Evolutionary conservation across 768 basidiomycete genomes (phyloP), one percentile per base, ranked within the genome.

Genomic region (Boletus sp.): DNA sequence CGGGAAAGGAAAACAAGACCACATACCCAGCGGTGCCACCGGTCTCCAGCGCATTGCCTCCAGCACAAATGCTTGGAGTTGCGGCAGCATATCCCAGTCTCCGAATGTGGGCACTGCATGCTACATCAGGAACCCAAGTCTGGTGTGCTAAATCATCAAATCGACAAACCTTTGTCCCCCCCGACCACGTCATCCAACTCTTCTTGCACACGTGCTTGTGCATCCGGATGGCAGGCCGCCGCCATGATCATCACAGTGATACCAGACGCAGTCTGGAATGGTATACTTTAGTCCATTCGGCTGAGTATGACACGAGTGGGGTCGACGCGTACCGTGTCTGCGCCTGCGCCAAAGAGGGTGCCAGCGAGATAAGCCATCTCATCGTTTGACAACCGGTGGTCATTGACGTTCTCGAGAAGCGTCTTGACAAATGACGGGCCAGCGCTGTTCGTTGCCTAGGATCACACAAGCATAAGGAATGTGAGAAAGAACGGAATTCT

Each of bases 311-410:
- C 11, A 7, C 18, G 7, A 30, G 1, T n/a, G 15, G 10, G 12
- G 6, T n/a, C 12, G 47, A 28, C n/a, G 48, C 66, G 44, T 50
- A 69, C 74, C 7, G 84, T 85, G 57, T 83, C 83, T 1, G 79
- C 76, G 3, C 83, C 84, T 7, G 83, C 84, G 17, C 82, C 83
- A 58, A 84, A 85, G 71, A 86, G 77, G 39, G 75, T 73, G 1
- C 84, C 84, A 2, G 80, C 82, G n/a, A 85, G 76, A 67, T 84
- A 85, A 0, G 83, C 77, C 7, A 77, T 76, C 57, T 86, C 83
- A 50, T 79, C 71, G 47, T 79, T 73, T 5, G 80, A 75, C 9
- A 85, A 75, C 8, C 74, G 77, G 24, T 82, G 77, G 47, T 80
- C 78, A 2, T 65, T 57, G 57, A 80, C 76, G 6, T 76, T 75